A percentile compares a stretch with the other conserved stretches of the same genome.
These are phyloP conservation scores for Bipolaris cookei DNA, from an alignment of 2,329 filamentous ascomycete genomes.

Conservation along the genomic window DNA sequence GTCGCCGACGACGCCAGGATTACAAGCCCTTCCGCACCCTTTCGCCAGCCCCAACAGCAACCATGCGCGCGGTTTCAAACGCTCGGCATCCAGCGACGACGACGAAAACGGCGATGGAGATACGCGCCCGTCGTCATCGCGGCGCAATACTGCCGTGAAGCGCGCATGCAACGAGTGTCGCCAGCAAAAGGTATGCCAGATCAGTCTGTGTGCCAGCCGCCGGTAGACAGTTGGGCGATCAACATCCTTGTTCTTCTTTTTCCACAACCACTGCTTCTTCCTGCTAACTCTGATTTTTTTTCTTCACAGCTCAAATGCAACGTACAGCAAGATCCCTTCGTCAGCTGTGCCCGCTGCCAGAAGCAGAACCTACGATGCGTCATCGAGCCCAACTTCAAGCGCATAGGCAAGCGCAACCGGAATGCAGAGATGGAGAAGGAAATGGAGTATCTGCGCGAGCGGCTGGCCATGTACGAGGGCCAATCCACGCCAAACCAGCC, in stretches of 20 bases:
- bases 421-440: slow-evolving; percentile 88
- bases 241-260: neutral
- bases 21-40: slow-evolving; percentile 33
- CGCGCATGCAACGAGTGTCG: slow-evolving; percentile 84
- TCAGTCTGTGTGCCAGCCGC: neutral
- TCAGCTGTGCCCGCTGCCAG: slow-evolving; percentile 76
- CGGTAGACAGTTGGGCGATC: no score
- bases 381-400: slow-evolving; percentile 88
- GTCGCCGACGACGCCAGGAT: slow-evolving; percentile 42
- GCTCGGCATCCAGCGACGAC: slow-evolving; percentile 47
- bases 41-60: slow-evolving; percentile 41
- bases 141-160: slow-evolving; percentile 58
- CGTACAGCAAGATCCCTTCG: slow-evolving; percentile 80
- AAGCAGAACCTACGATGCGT: slow-evolving; percentile 83
- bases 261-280: neutral
- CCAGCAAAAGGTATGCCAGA: slow-evolving; percentile 76
- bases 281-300: slow-evolving; percentile 27
- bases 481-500: slow-evolving; percentile 49
- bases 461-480: slow-evolving; percentile 66
- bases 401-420: slow-evolving; percentile 79
- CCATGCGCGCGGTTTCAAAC: slow-evolving; percentile 45
- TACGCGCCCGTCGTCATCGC: slow-evolving; percentile 31
- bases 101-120: slow-evolving; percentile 44
- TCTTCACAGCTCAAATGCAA: slow-evolving; percentile 74
- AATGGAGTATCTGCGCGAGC: slow-evolving; percentile 66